Evolutionary conservation across 495 filamentous ascomycete species (phyloP), one percentile per base, ranked within the genome.

Genomic region (Emericellopsis terricola): DNA sequence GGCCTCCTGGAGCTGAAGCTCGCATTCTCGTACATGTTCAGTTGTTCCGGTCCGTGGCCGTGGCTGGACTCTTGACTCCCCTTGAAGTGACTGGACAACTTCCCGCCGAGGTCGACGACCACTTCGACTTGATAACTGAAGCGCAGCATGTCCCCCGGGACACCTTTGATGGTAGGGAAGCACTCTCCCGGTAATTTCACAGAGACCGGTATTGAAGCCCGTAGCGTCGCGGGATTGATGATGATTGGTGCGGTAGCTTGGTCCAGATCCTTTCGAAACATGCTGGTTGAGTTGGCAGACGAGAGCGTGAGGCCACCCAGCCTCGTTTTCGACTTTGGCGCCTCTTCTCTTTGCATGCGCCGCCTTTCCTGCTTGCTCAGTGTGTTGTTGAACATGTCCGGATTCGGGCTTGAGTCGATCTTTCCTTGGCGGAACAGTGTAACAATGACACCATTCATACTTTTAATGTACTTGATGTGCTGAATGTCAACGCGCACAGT

Each of bases 61-160:
- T 26, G 21, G 10, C 55, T 37, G 42, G 56, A 31, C 38, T 51
- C 24, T 58, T 65, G 33, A 52, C 40, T 14, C 49, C 55, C 43
- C 53, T 68, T 35, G 55, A 53, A 43, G 53, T 55, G 48, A 4
- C 74, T 71, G 15, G 73, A 71, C 3, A 93, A 62, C 46, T 83
- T 94, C 10, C 87, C 85, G 18, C 87, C 82, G 7, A 94, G 60
- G 46, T 97, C 89, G 2, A 94, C 67, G 15, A 96, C 76, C 2
- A 94, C 79, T 50, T 97, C 89, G 16, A 94, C 68, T 42, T 80
- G 81, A 48, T 97, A 96, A 42, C 76, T 79, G 55, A 97, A 96
- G 40, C 74, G 81, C 39, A 97, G 91, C 68, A 94, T 84, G 16
- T 75, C 72, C 15, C 86, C 82, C 0, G 89, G 89, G 3, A 93